Evolutionary conservation across 306 rosid genomes (phyloP).

Genomic region (Rosa chinensis): DNA sequence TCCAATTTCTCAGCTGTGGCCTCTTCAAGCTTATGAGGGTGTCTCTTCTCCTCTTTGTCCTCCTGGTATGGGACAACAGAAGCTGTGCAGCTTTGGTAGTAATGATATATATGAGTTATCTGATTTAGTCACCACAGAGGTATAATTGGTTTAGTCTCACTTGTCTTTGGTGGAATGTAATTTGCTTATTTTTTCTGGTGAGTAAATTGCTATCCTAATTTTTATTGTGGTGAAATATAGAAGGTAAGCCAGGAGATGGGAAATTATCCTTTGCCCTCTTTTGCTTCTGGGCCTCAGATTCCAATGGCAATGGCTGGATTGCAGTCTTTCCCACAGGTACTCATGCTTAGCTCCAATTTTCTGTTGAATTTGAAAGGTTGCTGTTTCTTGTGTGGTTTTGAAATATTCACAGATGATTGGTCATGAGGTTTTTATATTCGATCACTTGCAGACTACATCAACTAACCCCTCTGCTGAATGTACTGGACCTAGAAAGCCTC

Average conservation of each 20-base stretch:
- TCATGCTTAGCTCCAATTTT: not conserved
- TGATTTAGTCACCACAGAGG: constrained; percentile 20
- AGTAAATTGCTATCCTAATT: not conserved
- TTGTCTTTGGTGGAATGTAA: constrained; percentile 2
- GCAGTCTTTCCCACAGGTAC: constrained; percentile 21
- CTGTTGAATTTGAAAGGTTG: not conserved
- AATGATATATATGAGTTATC: constrained; percentile 15
- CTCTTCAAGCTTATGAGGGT: constrained; percentile 26
- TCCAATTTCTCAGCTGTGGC: constrained; percentile 20
- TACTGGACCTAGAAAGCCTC: constrained; percentile 29
- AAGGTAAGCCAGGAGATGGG: constrained; percentile 16
- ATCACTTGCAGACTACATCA: constrained; percentile 12
- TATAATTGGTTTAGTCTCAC: constrained; percentile 1
- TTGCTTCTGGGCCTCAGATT: constrained; percentile 18
- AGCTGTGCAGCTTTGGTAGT: constrained; percentile 15
- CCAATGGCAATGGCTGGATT: constrained; percentile 4
- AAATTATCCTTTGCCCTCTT: constrained; percentile 22
- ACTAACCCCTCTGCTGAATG: constrained; percentile 11
- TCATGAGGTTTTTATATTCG: not conserved
- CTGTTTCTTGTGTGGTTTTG: not conserved
- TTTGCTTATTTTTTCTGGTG: not conserved
- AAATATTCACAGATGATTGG: not conserved
- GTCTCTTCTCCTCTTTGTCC: constrained; percentile 21
- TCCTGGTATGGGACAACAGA: constrained; percentile 17
- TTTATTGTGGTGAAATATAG: constrained; percentile 4